Evolutionary conservation across 2,329 filamentous ascomycete species (phyloP), one percentile per base, ranked within the genome.

Genomic region (Huntiella abstrusa): DNA sequence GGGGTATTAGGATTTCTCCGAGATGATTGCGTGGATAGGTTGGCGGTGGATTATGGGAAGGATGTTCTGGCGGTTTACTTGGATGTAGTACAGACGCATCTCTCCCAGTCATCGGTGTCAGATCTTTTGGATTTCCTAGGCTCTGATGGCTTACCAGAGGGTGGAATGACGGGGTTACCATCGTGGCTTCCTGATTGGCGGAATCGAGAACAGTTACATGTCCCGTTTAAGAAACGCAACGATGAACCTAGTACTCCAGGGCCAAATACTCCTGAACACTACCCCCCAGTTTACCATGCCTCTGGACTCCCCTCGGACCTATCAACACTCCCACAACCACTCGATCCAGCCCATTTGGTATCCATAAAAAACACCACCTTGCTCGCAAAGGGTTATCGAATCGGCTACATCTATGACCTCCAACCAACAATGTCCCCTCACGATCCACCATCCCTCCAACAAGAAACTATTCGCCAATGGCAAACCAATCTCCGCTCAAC

Each of bases 1-100:
- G 55, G 54, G 19, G 49, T 54, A 7, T 51, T 56, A 2, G 53
- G 54, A 2, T 51, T 56, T 22, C 53, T 55, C 42, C 52, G 52
- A 33, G 47, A 52, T 13, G 53, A 52, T 35, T 50, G 52, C 17
- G 43, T 53, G 15, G 52, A 55, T 4, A 54, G 54, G 2, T 43
- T 56, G 17, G 17, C 41, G 5, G 47, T 50, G 4, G 54, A 56
- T 48, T 55, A 56, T 51, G 22, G 45, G 35, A 55, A 54, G 39
- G 52, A 53, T 10, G 41, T 55, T 17, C 28, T 54, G 8, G 50
- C 53, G 5, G 54, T 56, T n/a, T 56, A 54, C 49, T 52, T 47
- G 2, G 55, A 56, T 41, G 48, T 52, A 11, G 51, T 51, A 4
- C 41, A 42, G 41, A 41, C 51, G 41, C 51, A 52, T 32, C 39